A percentile compares a stretch with the other conserved stretches of the same genome.
Evolutionary conservation across 1,139 yeast species (phyloP).

Genomic region (Geotrichum restrictum): DNA sequence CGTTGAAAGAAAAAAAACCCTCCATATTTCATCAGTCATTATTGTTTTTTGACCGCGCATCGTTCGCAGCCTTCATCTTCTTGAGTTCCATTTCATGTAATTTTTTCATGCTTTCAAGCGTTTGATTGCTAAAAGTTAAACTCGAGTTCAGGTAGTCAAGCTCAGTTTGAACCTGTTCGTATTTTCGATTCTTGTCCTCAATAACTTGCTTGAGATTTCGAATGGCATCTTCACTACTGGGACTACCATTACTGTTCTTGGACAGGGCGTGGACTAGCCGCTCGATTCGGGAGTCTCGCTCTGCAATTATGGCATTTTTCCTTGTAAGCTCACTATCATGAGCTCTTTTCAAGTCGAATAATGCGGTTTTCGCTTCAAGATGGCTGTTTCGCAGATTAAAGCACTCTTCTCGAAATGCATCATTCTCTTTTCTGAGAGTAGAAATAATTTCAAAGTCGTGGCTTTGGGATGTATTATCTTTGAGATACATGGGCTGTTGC

Average conservation of each 20-base stretch:
- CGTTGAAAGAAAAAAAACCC: no score
- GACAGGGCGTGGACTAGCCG: neutral
- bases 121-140: conserved; percentile 3
- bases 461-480: neutral
- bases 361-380: conserved; percentile 7
- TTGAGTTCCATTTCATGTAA: conserved; percentile 11
- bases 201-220: conserved; percentile 4
- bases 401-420: conserved; percentile 9
- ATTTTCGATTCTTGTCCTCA: conserved; percentile 8
- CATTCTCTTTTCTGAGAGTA: conserved; percentile 2
- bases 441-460: neutral
- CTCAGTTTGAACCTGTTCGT: neutral
- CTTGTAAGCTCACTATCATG: conserved; percentile 6
- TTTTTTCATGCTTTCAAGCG: conserved; percentile 5
- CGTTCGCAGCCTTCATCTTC: conserved; percentile 5
- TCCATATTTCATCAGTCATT: neutral
- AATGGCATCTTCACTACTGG: neutral
- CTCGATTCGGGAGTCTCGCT: conserved; percentile 9
- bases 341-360: conserved; percentile 1
- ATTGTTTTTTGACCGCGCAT: neutral
- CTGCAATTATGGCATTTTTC: conserved; percentile 10
- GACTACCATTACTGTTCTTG: neutral
- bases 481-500: conserved; percentile 3
- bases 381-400: neutral
- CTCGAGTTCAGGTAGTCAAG: conserved; percentile 5